Percentiles rank a stretch among this genome's conserved stretches.
Conservation (phyloP, 169 alveolate genomes). For the Perkinsus olseni region DNA sequence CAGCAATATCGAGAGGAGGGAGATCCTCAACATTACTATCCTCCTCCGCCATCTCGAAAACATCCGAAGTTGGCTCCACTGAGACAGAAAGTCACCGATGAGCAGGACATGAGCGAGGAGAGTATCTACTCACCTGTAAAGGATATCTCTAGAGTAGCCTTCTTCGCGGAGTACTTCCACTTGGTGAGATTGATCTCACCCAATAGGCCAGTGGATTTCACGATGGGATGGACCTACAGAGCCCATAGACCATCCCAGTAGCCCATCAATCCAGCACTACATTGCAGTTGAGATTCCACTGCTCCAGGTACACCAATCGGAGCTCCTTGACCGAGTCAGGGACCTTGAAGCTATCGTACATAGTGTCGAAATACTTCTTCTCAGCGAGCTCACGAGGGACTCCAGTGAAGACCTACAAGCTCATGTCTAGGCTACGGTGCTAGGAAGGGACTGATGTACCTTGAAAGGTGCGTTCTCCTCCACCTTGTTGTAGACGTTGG, state of each 20-base stretch:
- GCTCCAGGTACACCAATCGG: slow-evolving; percentile 23
- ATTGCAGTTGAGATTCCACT: slow-evolving; percentile 40
- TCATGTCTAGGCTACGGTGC: slow-evolving; percentile 39
- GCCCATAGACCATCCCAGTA: background rate
- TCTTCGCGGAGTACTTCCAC: slow-evolving; percentile 27
- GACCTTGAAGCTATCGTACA: slow-evolving; percentile 47
- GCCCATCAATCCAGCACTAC: slow-evolving; percentile 15
- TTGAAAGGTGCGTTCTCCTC: slow-evolving; percentile 7
- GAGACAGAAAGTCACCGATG: slow-evolving; percentile 13
- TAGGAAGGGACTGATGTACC: background rate
- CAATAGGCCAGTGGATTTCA: slow-evolving; percentile 36
- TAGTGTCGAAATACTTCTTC: slow-evolving; percentile 50
- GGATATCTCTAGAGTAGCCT: slow-evolving; percentile 10
- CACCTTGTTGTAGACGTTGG: slow-evolving; percentile 22
- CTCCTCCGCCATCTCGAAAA: slow-evolving; percentile 26
- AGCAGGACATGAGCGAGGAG: background rate
- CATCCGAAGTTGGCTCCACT: slow-evolving; percentile 28
- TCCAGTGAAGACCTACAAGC: slow-evolving; percentile 33
- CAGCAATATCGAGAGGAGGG: slow-evolving; percentile 25
- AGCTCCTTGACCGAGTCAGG: slow-evolving; percentile 37
- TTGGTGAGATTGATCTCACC: slow-evolving; percentile 31
- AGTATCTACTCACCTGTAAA: background rate
- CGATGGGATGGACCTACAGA: slow-evolving; percentile 18
- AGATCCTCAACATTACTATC: slow-evolving; percentile 28
- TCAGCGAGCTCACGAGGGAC: slow-evolving; percentile 51